phyloP scores from a whole-genome alignment of 2,329 filamentous ascomycete genomes.

The Seiridium unicorne region DNA sequence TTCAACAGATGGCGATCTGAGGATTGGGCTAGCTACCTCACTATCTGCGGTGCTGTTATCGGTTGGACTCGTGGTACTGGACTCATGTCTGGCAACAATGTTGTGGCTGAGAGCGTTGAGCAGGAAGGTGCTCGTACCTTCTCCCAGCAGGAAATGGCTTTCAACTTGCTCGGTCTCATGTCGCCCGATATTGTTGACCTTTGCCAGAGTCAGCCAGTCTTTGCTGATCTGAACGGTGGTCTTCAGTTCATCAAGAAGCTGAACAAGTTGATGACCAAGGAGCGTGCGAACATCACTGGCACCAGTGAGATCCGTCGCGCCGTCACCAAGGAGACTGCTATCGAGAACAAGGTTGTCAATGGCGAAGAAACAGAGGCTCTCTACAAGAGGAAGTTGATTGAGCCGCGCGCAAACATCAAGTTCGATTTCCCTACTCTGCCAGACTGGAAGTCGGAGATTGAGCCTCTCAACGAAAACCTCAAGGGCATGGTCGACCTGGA shows the following conservation, averaged over 20 bases:
- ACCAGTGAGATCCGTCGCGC: conserved; percentile 91
- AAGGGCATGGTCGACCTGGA: conserved; percentile 99
- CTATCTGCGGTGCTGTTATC: conserved; percentile 96
- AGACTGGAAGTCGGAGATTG: conserved; percentile 87
- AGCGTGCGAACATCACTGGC: conserved; percentile 93
- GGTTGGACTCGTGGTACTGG: conserved; percentile 98
- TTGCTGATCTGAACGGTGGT: conserved; percentile 95
- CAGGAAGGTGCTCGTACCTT: conserved; percentile 96
- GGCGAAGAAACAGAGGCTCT: conserved; percentile 88
- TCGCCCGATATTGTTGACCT: conserved; percentile 90
- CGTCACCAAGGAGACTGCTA: conserved; percentile 90
- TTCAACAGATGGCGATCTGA: conserved; percentile 99
- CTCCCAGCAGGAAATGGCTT: conserved; percentile 99
- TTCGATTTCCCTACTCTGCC: conserved; percentile 91
- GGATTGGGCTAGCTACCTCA: conserved; percentile 96
- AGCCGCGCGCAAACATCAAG: conserved; percentile 96
- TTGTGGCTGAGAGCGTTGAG: conserved; percentile 95
- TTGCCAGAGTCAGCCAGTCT: conserved; percentile 93
- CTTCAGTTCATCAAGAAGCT: conserved; percentile 96
- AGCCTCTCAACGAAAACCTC: conserved; percentile 81
- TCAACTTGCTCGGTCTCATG: conserved; percentile 97
- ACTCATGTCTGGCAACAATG: conserved; percentile 96
- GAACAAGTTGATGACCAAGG: conserved; percentile 88
- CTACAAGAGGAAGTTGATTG: conserved; percentile 91
- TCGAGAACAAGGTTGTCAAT: conserved; percentile 97